These are phyloP conservation scores for Pichia occidentalis DNA, from an alignment of 805 yeast species.

Conservation along the genomic window DNA sequence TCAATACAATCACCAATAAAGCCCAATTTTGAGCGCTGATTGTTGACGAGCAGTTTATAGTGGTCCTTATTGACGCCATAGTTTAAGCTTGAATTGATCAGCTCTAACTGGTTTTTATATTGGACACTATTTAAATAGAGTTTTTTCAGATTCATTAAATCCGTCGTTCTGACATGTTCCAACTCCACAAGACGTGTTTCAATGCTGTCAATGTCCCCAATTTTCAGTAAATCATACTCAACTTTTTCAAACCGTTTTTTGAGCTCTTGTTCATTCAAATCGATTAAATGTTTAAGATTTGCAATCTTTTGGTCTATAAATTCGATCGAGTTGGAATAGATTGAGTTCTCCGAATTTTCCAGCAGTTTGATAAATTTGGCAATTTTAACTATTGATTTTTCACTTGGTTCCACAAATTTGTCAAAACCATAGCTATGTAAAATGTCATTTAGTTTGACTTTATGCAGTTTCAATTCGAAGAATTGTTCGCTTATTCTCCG, in stretches of 20 bases:
- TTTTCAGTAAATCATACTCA: neutral
- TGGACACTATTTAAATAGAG: too few relatives aligned
- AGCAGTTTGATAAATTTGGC: conserved; percentile 4
- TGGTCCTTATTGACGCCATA: conserved; percentile 6
- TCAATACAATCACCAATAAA: conserved; percentile 5
- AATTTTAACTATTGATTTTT: conserved; percentile 13
- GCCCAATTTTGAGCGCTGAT: conserved; percentile 2
- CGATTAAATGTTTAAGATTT: neutral
- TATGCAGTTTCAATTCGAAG: conserved; percentile 13
- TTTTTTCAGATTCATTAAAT: conserved; percentile 28
- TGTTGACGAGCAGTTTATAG: conserved; percentile 2
- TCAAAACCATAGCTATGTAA: conserved; percentile 17
- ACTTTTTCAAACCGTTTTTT: neutral
- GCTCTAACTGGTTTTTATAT: conserved; percentile 16
- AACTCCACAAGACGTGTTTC: too few relatives aligned
- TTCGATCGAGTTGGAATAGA: conserved; percentile 10
- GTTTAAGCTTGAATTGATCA: conserved; percentile 15
- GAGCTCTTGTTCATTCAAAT: neutral
- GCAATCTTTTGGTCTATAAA: conserved; percentile 1
- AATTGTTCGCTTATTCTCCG: conserved; percentile 15
- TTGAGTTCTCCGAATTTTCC: conserved; percentile 6
- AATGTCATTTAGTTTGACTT: conserved; percentile 19
- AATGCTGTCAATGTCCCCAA: neutral
- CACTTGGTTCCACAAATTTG: conserved; percentile 16
- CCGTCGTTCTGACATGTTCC: neutral